phyloP scores from a whole-genome alignment of 1,284 basidiomycete species.

The Athelia sp. region DNA sequence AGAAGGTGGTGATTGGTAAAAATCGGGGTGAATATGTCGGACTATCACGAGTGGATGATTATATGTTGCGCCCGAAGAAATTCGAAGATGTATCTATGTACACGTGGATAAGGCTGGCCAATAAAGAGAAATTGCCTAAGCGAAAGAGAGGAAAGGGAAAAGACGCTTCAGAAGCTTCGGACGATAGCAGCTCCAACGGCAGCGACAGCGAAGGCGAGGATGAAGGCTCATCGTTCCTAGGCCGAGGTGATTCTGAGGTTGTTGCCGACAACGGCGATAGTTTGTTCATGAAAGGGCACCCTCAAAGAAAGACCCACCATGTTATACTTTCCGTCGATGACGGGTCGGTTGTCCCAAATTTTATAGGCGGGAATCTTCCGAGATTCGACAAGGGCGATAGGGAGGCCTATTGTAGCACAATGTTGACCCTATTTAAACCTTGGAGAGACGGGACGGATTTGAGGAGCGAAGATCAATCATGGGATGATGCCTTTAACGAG shows the following conservation, averaged over 20 bases:
- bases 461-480: constrained; percentile 11
- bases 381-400: constrained; percentile 23
- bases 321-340: neutral
- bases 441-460: constrained; percentile 24
- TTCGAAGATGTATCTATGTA: constrained; percentile 15
- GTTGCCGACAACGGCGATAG: too few species aligned
- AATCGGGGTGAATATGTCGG: neutral
- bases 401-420: constrained; percentile 25
- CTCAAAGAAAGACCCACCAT: too few species aligned
- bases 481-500: constrained; percentile 24
- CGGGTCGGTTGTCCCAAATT: constrained; percentile 17
- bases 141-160: too few species aligned
- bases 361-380: constrained; percentile 23
- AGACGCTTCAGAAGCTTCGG: too few species aligned
- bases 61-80: constrained; percentile 12
- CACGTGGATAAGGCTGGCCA: constrained; percentile 17
- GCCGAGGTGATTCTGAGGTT: too few species aligned
- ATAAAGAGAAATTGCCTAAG: constrained; percentile 2
- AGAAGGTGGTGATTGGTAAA: neutral
- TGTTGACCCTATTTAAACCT: constrained; percentile 26
- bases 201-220: too few species aligned
- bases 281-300: too few species aligned
- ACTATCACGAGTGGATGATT: constrained; percentile 4
- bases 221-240: too few species aligned
- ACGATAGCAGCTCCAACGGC: too few species aligned